phyloP scores from a whole-genome alignment of 2,329 filamentous ascomycete species.

The Neurospora crassa region DNA sequence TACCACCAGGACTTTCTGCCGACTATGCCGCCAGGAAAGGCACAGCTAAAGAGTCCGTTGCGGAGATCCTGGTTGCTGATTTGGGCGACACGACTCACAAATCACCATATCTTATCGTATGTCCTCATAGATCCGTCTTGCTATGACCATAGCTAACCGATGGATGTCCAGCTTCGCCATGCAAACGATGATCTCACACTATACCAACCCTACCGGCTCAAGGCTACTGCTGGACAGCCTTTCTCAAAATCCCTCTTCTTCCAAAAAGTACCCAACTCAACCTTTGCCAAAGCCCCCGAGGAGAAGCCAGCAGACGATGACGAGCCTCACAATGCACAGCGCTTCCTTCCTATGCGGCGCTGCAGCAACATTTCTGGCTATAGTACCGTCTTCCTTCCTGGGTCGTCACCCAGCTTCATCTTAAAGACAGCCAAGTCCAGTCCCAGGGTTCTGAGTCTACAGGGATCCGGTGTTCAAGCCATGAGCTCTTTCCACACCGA shows the following conservation, averaged over 20 bases:
- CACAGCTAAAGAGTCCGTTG: slow-evolving; percentile 60
- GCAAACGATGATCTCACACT: slow-evolving; percentile 73
- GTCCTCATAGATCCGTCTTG: slow-evolving; percentile 24
- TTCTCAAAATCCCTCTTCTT: slow-evolving; percentile 59
- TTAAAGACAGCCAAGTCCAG: slow-evolving; percentile 70
- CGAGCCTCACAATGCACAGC: slow-evolving; percentile 29
- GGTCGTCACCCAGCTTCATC: slow-evolving; percentile 70
- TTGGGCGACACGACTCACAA: slow-evolving; percentile 65
- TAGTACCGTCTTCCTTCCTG: slow-evolving; percentile 73
- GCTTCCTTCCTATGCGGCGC: slow-evolving; percentile 44
- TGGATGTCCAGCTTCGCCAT: slow-evolving; percentile 54
- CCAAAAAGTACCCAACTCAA: slow-evolving; percentile 61
- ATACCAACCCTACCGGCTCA: slow-evolving; percentile 67
- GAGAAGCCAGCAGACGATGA: slow-evolving; percentile 39
- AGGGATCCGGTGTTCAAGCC: slow-evolving; percentile 57
- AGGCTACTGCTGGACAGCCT: slow-evolving; percentile 26
- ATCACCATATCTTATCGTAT: slow-evolving; percentile 71
- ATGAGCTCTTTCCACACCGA: slow-evolving; percentile 70
- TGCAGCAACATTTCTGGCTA: slow-evolving; percentile 65
- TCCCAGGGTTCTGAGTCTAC: slow-evolving; percentile 66
- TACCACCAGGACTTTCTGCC: slow-evolving; percentile 65
- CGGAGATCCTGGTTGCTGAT: slow-evolving; percentile 75
- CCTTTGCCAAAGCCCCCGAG: slow-evolving; percentile 49
- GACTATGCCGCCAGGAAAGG: slow-evolving; percentile 63
- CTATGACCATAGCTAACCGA: not conserved